Conservation (phyloP, 805 yeast genomes). For the Pichia insulana region DNA sequence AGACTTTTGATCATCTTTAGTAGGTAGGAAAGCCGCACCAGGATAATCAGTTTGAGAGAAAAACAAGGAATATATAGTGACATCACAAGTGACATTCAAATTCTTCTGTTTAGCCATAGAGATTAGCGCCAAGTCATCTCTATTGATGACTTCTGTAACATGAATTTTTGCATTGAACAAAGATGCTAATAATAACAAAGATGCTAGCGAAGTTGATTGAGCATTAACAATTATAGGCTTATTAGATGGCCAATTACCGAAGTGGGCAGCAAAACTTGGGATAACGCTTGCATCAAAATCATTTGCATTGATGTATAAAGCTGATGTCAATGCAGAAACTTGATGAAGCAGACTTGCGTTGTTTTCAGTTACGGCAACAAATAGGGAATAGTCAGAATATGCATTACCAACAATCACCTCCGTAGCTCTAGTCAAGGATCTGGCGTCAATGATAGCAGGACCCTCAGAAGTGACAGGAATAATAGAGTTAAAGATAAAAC, state of each 20-base stretch:
- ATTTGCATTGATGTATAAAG: conserved; percentile 74
- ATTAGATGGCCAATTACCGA: conserved; percentile 72
- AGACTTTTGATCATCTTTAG: conserved; percentile 69
- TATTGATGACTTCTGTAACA: conserved; percentile 74
- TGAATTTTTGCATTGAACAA: conserved; percentile 79
- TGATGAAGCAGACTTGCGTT: conserved; percentile 56
- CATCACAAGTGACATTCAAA: conserved; percentile 83
- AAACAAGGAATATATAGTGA: conserved; percentile 70
- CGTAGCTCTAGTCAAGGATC: conserved; percentile 57
- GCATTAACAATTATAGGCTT: conserved; percentile 92
- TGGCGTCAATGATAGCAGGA: conserved; percentile 53
- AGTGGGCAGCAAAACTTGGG: conserved; percentile 69
- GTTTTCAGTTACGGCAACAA: conserved; percentile 72
- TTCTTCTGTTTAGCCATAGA: conserved; percentile 78
- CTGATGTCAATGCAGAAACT: conserved; percentile 60
- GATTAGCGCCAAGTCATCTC: conserved; percentile 76
- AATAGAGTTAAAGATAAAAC: conserved; percentile 80
- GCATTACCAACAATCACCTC: conserved; percentile 48
- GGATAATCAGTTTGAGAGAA: conserved; percentile 64
- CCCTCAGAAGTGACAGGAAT: conserved; percentile 66
- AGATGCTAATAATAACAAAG: conserved; percentile 81
- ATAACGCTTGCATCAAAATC: conserved; percentile 62
- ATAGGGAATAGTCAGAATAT: conserved; percentile 72
- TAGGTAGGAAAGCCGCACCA: conserved; percentile 66
- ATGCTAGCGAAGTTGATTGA: conserved; percentile 84